phyloP scores from a whole-genome alignment of 305 asterid genomes.

The Lippia alba region DNA sequence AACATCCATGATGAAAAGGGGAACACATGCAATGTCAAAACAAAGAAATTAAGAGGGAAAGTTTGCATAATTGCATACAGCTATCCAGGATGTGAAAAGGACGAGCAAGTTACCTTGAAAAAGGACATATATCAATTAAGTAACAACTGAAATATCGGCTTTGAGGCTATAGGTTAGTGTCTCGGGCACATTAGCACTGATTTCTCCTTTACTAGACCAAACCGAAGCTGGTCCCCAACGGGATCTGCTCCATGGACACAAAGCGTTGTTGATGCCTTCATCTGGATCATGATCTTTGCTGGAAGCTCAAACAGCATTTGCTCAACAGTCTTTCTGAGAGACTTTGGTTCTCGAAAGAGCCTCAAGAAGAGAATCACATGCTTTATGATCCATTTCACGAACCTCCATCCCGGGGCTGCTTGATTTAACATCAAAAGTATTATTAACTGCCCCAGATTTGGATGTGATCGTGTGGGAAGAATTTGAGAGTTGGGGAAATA shows the following conservation, averaged over 20 bases:
- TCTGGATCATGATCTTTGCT: conserved; percentile 64
- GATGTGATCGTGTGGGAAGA: conserved; percentile 30
- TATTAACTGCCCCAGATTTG: conserved; percentile 18
- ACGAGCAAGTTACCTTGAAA: conserved; percentile 48
- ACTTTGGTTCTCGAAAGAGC: conserved; percentile 43
- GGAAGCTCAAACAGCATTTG: conserved; percentile 59
- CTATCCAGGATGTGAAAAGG: no score
- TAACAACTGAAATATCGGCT: conserved; percentile 53
- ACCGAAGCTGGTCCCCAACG: conserved; percentile 39
- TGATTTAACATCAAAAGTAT: conserved; percentile 29
- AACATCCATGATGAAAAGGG: no score
- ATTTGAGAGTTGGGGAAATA: conserved; percentile 53
- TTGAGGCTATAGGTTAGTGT: conserved; percentile 55
- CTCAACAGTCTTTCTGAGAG: conserved; percentile 42
- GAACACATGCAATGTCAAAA: no score
- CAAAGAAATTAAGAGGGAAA: no score
- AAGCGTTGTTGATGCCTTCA: conserved; percentile 58
- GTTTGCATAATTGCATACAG: no score
- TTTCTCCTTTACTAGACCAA: conserved; percentile 71
- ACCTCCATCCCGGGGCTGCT: conserved; percentile 40
- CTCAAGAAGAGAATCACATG: conserved; percentile 48
- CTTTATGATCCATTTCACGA: conserved; percentile 46
- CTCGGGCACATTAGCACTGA: conserved; percentile 57
- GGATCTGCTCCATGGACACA: conserved; percentile 52
- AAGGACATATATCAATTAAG: conserved; percentile 57